Evolutionary conservation across 2,329 filamentous ascomycete species (phyloP).

Genomic region (Hyphodiscus sp.): DNA sequence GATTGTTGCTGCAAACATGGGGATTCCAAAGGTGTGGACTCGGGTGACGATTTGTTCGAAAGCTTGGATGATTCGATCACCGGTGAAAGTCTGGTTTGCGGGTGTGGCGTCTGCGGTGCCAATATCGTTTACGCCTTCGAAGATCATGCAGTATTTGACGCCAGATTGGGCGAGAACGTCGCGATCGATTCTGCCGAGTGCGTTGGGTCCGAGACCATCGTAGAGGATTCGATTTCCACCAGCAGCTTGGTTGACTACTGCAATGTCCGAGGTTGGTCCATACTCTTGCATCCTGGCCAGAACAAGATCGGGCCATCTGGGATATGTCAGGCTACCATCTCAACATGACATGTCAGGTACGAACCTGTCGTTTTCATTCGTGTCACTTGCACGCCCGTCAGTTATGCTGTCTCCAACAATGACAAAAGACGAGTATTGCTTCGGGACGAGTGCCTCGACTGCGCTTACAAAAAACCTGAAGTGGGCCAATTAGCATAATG

Average conservation of each 20-base stretch:
- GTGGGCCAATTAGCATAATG: not conserved
- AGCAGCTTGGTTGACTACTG: constrained; percentile 58
- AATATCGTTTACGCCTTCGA: constrained; percentile 66
- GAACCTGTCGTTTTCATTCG: constrained; percentile 49
- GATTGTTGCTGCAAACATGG: constrained; percentile 58
- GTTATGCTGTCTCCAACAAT: constrained; percentile 62
- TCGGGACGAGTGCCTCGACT: constrained; percentile 49
- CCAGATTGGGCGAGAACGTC: constrained; percentile 54
- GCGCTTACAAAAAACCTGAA: constrained; percentile 53
- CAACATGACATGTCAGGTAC: constrained; percentile 19
- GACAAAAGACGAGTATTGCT: constrained; percentile 38
- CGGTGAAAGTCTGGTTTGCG: constrained; percentile 42
- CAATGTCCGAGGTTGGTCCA: constrained; percentile 40
- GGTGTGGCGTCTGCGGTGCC: constrained; percentile 42
- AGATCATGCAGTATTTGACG: constrained; percentile 56
- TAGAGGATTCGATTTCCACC: constrained; percentile 60
- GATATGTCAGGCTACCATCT: not conserved
- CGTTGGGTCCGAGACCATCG: constrained; percentile 56
- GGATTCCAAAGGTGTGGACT: constrained; percentile 47
- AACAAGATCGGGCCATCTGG: constrained; percentile 52
- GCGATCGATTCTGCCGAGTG: constrained; percentile 54
- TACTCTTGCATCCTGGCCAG: constrained; percentile 44
- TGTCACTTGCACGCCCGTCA: constrained; percentile 57
- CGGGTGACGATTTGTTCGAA: constrained; percentile 52
- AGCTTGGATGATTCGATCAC: constrained; percentile 46